Evolutionary conservation across 129 eudicot species (phyloP).

Genomic region (Helianthus tuberosus): DNA sequence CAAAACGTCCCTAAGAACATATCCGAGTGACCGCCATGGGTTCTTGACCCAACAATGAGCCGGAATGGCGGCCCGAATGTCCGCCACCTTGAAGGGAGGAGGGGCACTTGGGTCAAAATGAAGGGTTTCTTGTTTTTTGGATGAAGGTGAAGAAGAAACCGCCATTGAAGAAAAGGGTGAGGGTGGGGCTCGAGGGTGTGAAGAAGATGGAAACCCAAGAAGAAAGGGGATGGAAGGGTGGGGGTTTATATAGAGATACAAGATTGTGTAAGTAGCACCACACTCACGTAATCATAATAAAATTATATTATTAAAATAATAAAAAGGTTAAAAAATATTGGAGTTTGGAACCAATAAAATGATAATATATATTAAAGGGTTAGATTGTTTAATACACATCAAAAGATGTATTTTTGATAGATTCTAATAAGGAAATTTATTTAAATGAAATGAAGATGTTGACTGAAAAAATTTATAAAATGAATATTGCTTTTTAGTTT

Average conservation of each 20-base stretch:
- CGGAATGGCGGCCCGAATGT: conserved; percentile 52
- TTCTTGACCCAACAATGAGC: conserved; percentile 49
- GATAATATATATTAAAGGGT: too few species aligned
- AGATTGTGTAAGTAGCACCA: conserved; percentile 5
- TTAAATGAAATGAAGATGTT: too few species aligned
- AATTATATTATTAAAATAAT: background rate
- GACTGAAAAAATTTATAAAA: too few species aligned
- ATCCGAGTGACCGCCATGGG: conserved; percentile 46
- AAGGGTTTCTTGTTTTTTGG: background rate
- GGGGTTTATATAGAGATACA: conserved; percentile 28
- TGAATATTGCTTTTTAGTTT: too few species aligned
- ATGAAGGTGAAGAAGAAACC: background rate
- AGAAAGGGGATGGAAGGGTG: conserved; percentile 28
- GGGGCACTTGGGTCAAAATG: conserved; percentile 50
- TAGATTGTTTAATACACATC: too few species aligned
- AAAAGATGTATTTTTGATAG: too few species aligned
- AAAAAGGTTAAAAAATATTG: too few species aligned
- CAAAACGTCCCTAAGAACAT: conserved; percentile 43
- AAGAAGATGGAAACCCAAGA: conserved; percentile 16
- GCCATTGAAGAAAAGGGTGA: conserved; percentile 30
- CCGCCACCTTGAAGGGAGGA: conserved; percentile 44
- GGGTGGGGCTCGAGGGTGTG: background rate
- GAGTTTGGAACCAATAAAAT: too few species aligned
- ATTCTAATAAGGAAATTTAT: too few species aligned
- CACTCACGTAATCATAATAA: background rate